These are phyloP conservation scores for Pichia gijzeniarum DNA, from an alignment of 805 yeast genomes.

Conservation along the genomic window DNA sequence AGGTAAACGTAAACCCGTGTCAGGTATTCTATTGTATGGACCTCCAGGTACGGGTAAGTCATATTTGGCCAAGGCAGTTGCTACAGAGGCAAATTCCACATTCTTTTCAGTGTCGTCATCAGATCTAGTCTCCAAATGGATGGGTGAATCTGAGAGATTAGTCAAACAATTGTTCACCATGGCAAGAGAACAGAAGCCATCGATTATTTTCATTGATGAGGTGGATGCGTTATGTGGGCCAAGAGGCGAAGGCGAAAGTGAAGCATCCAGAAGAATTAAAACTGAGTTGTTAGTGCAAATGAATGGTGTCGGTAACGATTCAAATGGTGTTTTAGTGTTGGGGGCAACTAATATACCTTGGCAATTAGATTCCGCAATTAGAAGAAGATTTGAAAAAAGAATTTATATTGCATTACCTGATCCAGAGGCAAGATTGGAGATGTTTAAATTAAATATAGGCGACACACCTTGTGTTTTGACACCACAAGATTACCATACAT, in stretches of 20 bases:
- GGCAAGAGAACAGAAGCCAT: slow-evolving; percentile 95
- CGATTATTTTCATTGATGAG: slow-evolving; percentile 95
- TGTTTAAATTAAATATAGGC: slow-evolving; percentile 93
- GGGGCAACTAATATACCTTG: slow-evolving; percentile 99
- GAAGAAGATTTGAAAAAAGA: slow-evolving; percentile 93
- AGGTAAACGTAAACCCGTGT: slow-evolving; percentile 88
- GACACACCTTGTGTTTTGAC: slow-evolving; percentile 77
- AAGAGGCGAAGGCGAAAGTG: slow-evolving; percentile 96
- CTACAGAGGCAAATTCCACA: slow-evolving; percentile 96
- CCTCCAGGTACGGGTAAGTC: slow-evolving; percentile 99
- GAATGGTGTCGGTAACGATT: slow-evolving; percentile 98
- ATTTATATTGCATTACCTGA: slow-evolving; percentile 95
- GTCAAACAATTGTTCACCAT: slow-evolving; percentile 90
- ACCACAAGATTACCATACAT: slow-evolving; percentile 62
- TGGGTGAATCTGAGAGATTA: slow-evolving; percentile 96
- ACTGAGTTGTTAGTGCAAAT: slow-evolving; percentile 94
- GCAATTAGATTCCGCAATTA: slow-evolving; percentile 96
- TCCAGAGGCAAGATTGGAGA: slow-evolving; percentile 79
- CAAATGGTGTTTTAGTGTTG: slow-evolving; percentile 84
- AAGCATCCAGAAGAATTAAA: slow-evolving; percentile 91
- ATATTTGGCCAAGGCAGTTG: slow-evolving; percentile 94
- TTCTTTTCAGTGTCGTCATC: slow-evolving; percentile 95
- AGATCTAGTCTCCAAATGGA: slow-evolving; percentile 96
- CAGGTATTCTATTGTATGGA: slow-evolving; percentile 83
- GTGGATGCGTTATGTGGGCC: slow-evolving; percentile 98